Base-by-base conservation (phyloP, 306 rosid species). In the Sophora flavescens region DNA sequence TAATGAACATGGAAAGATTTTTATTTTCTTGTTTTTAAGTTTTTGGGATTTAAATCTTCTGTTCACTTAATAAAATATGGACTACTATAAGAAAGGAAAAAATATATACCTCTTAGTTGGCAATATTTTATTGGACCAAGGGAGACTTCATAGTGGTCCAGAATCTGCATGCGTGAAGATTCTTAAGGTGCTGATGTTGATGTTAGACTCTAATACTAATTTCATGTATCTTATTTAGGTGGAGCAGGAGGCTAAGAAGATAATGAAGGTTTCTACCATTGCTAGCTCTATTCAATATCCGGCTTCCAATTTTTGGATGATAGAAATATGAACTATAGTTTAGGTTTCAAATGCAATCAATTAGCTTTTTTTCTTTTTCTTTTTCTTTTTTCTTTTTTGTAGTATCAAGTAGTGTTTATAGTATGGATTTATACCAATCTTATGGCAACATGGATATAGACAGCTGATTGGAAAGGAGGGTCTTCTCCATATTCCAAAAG, bases 191-290 rank as follows among this genome's bases (percentile, higher is more conserved):
- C 4, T 33, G 62, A 33, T 17, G 13, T 47, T 48, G 9, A 48
- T 47, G 4, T 35, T 48, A 63, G 11, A 62, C 47, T 15, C 47
- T 35, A 35, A 51, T 17, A 18, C 35, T 6, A 10, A 50, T 72
- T 79, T 12, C 33, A 39, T 52, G 4, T 44, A 53, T 17, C 28
- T 32, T 52, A 11, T 48, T 36, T 28, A 13, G 1, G 41, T 38
- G 54, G 26, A 58, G 38, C 44, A 44, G 68, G 79, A 48, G 17
- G 83, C 68, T 53, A 18, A 65, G 35, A 33, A 26, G 66, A 28
- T 36, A 50, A 30, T 32, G 32, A 50, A 52, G 74, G 16, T 38
- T 76, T 52, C 47, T 58, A 45, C 33, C 15, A 8, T 26, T 16
- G 56, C 53, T 42, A 28, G 52, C 44, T 58, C 16, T 38, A 18